Conservation (phyloP, 768 basidiomycete species). For the Pleurotus cornucopiae region DNA sequence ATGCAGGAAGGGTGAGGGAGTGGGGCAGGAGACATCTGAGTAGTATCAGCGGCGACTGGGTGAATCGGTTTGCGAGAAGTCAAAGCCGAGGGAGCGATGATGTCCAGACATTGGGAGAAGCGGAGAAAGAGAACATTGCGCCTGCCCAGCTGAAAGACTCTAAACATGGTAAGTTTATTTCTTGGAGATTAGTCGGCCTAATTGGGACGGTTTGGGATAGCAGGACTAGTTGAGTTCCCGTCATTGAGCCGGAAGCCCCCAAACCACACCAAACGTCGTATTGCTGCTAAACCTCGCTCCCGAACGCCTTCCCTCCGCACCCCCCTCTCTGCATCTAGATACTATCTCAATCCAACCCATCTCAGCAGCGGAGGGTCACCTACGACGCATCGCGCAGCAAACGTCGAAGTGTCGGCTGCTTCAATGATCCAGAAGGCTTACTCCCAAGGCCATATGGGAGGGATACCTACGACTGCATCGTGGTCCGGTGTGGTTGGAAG, state of each 20-base stretch:
- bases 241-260: conserved; percentile 5
- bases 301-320: conserved; percentile 26
- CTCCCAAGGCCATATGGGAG: neutral
- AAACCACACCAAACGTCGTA: conserved; percentile 4
- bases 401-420: neutral
- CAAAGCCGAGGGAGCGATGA: conserved; percentile 16
- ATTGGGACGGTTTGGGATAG: conserved; percentile 6
- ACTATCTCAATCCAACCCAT: neutral
- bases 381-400: too few relatives aligned
- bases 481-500: conserved; percentile 5
- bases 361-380: too few relatives aligned
- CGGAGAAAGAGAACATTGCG: conserved; percentile 25
- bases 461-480: neutral
- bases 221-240: conserved; percentile 13
- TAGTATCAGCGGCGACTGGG: conserved; percentile 48
- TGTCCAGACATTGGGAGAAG: conserved; percentile 1
- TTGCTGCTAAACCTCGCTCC: conserved; percentile 17
- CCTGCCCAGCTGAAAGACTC: conserved; percentile 11
- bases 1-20: conserved; percentile 29
- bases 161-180: conserved; percentile 6
- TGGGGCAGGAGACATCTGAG: conserved; percentile 57
- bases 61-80: conserved; percentile 28
- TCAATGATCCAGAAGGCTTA: conserved; percentile 4
- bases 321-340: neutral
- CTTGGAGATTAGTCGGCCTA: neutral